A percentile compares a stretch with the other conserved stretches of the same genome.
These are phyloP conservation scores for Pichia manshurica DNA, from an alignment of 805 yeast species.

Conservation along the genomic window DNA sequence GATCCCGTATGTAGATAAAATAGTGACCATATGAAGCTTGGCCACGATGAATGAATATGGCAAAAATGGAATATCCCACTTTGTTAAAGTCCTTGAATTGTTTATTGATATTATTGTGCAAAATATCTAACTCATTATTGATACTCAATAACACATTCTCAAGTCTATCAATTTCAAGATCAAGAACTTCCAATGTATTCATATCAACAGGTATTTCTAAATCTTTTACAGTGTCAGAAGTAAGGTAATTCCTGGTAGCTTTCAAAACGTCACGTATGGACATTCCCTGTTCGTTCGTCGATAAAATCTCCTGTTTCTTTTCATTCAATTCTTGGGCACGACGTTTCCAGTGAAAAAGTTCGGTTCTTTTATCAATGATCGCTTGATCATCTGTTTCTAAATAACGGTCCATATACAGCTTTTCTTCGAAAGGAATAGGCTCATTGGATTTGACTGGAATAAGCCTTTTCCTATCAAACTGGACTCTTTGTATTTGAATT, in stretches of 20 bases:
- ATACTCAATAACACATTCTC: conserved; percentile 38
- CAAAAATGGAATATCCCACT: conserved; percentile 78
- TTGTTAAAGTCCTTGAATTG: conserved; percentile 59
- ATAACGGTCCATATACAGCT: conserved; percentile 81
- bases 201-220: conserved; percentile 35
- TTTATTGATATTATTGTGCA: conserved; percentile 45
- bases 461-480: conserved; percentile 68
- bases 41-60: conserved; percentile 92
- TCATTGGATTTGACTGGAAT: conserved; percentile 78
- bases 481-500: conserved; percentile 90
- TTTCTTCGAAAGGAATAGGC: conserved; percentile 75
- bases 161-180: conserved; percentile 40
- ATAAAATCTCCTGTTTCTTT: conserved; percentile 38
- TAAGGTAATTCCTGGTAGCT: conserved; percentile 53
- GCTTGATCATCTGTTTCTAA: conserved; percentile 60
- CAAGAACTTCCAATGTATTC: conserved; percentile 44
- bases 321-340: conserved; percentile 40
- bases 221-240: conserved; percentile 34
- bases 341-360: conserved; percentile 60
- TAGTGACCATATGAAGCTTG: conserved; percentile 96
- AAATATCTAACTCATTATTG: conserved; percentile 35
- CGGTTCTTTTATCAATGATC: conserved; percentile 46
- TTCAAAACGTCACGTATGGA: conserved; percentile 47
- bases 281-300: conserved; percentile 45
- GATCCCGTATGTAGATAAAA: conserved; percentile 89